phyloP scores from a whole-genome alignment of 768 basidiomycete species.

The Lactifluus subvellereus region DNA sequence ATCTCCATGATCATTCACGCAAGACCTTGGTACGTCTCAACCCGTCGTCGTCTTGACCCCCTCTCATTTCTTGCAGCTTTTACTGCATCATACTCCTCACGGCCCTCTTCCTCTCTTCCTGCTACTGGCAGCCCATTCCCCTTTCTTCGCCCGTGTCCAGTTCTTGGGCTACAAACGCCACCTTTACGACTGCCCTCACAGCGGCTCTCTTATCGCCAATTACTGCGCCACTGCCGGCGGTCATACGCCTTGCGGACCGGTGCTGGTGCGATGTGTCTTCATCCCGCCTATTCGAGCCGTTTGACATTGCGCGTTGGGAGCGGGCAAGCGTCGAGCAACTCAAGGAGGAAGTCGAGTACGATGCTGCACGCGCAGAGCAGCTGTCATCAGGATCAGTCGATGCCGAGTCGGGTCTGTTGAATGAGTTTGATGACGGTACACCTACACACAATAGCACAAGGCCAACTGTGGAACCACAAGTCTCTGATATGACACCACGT shows the following conservation, averaged over 20 bases:
- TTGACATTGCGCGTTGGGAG: constrained; percentile 75
- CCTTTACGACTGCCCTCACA: constrained; percentile 62
- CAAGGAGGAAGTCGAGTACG: constrained; percentile 34
- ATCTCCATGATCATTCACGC: constrained; percentile 75
- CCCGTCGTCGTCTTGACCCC: not conserved
- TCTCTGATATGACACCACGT: not conserved
- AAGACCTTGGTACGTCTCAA: constrained; percentile 63
- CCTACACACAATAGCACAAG: not conserved
- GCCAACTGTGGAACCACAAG: not conserved
- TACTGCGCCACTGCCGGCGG: constrained; percentile 41
- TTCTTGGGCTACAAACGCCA: constrained; percentile 70
- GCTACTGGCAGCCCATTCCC: constrained; percentile 84
- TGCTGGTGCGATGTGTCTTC: constrained; percentile 82
- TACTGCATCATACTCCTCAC: constrained; percentile 81
- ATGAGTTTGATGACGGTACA: not conserved
- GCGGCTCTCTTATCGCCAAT: constrained; percentile 36
- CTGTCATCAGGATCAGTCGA: constrained; percentile 3
- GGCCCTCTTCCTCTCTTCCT: constrained; percentile 81
- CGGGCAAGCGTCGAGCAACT: constrained; percentile 49
- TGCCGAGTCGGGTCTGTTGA: not conserved
- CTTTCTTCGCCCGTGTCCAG: constrained; percentile 53
- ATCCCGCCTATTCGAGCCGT: constrained; percentile 66
- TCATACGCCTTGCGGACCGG: constrained; percentile 65
- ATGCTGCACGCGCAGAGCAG: constrained; percentile 32
- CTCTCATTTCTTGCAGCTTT: constrained; percentile 44